Percentiles rank a stretch among this genome's conserved stretches.
Conservation (phyloP, 805 yeast genomes). For the Yarrowia keelungensis region DNA sequence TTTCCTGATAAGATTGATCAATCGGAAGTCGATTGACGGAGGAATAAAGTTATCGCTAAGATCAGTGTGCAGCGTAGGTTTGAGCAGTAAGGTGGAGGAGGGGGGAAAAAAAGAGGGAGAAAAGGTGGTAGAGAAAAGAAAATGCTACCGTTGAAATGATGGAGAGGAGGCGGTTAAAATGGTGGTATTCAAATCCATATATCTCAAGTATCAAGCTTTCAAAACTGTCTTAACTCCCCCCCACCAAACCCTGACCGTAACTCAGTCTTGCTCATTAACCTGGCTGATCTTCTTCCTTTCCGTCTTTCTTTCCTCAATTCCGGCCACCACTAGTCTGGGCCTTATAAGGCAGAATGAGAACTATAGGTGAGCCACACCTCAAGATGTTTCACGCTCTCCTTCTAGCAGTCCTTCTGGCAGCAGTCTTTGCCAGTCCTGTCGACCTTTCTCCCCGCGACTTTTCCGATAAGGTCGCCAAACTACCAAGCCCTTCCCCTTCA, state of each 20-base stretch:
- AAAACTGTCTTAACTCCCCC: too few species aligned
- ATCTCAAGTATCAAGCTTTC: too few species aligned
- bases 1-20: conserved; percentile 5
- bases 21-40: not conserved
- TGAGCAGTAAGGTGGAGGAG: not conserved
- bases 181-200: too few species aligned
- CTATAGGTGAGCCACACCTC: not conserved
- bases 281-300: not conserved
- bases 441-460: not conserved
- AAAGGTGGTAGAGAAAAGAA: too few species aligned
- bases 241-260: too few species aligned
- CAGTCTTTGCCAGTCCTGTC: not conserved
- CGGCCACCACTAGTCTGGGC: not conserved
- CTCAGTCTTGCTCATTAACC: too few species aligned
- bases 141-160: too few species aligned
- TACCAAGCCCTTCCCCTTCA: not conserved
- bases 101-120: too few species aligned
- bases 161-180: too few species aligned
- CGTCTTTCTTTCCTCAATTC: too few species aligned
- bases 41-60: not conserved
- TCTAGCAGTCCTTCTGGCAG: not conserved
- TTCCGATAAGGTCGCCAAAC: not conserved
- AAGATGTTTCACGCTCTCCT: not conserved
- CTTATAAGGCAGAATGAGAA: not conserved
- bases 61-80: not conserved